Evolutionary conservation across 2,329 filamentous ascomycete species (phyloP).

Genomic region (Botrytis fragariae): DNA sequence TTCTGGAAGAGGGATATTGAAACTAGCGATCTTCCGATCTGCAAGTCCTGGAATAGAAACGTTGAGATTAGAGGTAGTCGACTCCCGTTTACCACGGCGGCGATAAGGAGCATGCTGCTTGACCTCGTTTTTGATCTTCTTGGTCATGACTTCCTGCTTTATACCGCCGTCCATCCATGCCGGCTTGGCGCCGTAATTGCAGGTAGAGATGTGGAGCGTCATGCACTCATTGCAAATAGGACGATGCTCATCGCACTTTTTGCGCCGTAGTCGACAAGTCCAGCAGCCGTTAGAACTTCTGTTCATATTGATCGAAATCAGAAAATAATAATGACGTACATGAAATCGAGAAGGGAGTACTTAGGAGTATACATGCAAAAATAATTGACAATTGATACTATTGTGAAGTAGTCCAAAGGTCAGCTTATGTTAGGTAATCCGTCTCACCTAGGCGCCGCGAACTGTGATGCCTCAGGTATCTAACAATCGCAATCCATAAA

Average conservation of each 20-base stretch:
- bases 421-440: background rate
- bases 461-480: background rate
- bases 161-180: slow-evolving; percentile 34
- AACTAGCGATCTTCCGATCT: slow-evolving; percentile 15
- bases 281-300: slow-evolving; percentile 25
- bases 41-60: slow-evolving; percentile 17
- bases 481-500: background rate
- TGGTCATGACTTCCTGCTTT: slow-evolving; percentile 48
- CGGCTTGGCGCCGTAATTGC: slow-evolving; percentile 46
- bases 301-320: background rate
- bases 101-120: slow-evolving; percentile 50
- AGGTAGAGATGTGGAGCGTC: slow-evolving; percentile 53
- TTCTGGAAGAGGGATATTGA: background rate
- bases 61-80: slow-evolving; percentile 12
- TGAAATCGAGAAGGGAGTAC: background rate
- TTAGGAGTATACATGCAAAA: background rate
- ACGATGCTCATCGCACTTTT: slow-evolving; percentile 57
- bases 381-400: background rate
- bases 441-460: background rate
- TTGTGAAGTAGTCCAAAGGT: background rate
- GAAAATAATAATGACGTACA: background rate
- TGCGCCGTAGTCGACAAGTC: slow-evolving; percentile 55
- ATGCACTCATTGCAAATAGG: slow-evolving; percentile 52
- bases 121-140: slow-evolving; percentile 54
- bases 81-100: slow-evolving; percentile 42